Base-by-base conservation (phyloP, 2,329 filamentous ascomycete species). In the Gremmenia infestans region DNA sequence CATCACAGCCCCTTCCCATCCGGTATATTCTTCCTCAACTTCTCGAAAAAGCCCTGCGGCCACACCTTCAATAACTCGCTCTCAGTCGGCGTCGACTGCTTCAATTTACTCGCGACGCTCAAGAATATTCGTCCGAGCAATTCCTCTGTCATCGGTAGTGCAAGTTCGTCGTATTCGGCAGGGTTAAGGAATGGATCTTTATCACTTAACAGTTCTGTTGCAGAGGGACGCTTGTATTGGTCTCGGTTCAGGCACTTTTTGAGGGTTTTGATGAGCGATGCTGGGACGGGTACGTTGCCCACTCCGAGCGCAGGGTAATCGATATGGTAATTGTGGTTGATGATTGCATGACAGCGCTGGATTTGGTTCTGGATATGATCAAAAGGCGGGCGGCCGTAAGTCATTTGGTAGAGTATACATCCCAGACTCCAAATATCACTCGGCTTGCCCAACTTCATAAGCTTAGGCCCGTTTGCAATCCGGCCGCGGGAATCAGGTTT, bases 371-470 rank as follows among this genome's bases (percentile, higher is more conserved):
- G 78, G 64, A 99, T 95, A 69, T 97, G 92, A 14, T 87, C 91
- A 68, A 99, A 99, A 0, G 94, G 94, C 3, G 91, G 88, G n/a
- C 87, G 81, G n/a, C 94, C 94, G 69, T 99, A 99, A 0, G 93
- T 89, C 89, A 99, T 95, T 70, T 97, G 93, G 74, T 96, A 99
- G 14, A 99, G 78, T 59, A 99, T 97, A 69, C 94, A 99, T 17
- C 94, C 94, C 14, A 99, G 74, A 70, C 88, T 93, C 94, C 94
- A 99, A 17, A 99, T 86, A 71, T 99, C 94, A 64, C 88, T 94
- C 6, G 94, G 90, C 68, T 97, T 97, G 57, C 94, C 95, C 6
- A 99, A 79, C 71, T 96, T 96, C 86, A 97, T 94, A 58, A 97
- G 79, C 71, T 92, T 95, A 14, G 83, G 80, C 22, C 65, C 65